These are phyloP conservation scores for Fusarium chuoi DNA, from an alignment of 2,329 filamentous ascomycete genomes.

Conservation along the genomic window DNA sequence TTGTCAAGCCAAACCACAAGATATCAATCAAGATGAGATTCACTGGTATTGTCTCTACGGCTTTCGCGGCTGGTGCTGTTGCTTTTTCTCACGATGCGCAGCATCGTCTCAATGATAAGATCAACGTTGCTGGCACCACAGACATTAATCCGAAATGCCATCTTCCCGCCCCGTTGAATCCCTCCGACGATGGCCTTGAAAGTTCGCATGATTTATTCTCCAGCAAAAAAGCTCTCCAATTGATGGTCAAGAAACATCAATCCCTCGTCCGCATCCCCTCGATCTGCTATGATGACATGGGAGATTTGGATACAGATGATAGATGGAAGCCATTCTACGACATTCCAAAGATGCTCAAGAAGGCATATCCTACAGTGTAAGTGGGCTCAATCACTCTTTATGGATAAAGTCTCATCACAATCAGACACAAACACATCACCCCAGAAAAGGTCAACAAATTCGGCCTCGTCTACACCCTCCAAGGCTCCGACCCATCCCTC, in stretches of 20 bases:
- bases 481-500: constrained; percentile 61
- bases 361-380: constrained; percentile 60
- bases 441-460: constrained; percentile 68
- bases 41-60: not conserved
- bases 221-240: constrained; percentile 42
- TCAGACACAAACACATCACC: constrained; percentile 52
- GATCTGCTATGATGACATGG: constrained; percentile 64
- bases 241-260: constrained; percentile 58
- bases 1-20: not conserved
- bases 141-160: constrained; percentile 33
- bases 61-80: not conserved
- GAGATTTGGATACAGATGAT: constrained; percentile 59
- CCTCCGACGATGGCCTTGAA: constrained; percentile 42
- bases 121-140: not conserved
- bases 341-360: constrained; percentile 57
- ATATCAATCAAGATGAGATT: not conserved
- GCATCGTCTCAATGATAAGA: not conserved
- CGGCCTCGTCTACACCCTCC: constrained; percentile 67
- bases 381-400: too few relatives aligned
- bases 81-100: not conserved
- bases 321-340: constrained; percentile 63
- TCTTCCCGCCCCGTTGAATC: constrained; percentile 44
- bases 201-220: constrained; percentile 45
- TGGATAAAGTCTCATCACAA: too few relatives aligned
- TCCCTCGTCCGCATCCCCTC: constrained; percentile 63